A percentile compares a stretch with the other conserved stretches of the same genome.
These are phyloP conservation scores for Micractinium sp. DNA, from an alignment of 139 green algal genomes.

Conservation along the genomic window DNA sequence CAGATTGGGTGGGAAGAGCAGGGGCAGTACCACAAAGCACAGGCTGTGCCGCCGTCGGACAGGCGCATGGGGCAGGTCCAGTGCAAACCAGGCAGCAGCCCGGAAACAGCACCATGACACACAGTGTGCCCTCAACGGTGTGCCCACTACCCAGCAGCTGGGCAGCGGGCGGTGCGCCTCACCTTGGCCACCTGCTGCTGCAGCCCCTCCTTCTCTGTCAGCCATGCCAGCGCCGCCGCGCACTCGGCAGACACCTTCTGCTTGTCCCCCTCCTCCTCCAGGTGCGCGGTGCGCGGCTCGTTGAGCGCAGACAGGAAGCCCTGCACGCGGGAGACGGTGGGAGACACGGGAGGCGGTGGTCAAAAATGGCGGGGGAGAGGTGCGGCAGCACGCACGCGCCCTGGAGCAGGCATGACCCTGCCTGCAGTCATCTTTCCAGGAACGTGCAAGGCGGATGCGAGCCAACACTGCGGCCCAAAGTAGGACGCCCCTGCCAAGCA, in stretches of 20 bases:
- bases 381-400: no score
- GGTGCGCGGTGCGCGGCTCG: conserved; percentile 77
- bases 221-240: conserved; percentile 81
- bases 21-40: no score
- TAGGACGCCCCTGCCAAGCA: conserved; percentile 11
- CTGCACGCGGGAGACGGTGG: neutral
- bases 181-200: conserved; percentile 63
- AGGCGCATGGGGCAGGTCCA: no score
- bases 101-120: no score
- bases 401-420: no score
- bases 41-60: no score
- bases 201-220: conserved; percentile 79
- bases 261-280: conserved; percentile 78
- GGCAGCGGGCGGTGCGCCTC: neutral
- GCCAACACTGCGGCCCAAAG: no score
- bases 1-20: no score
- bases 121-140: no score
- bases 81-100: no score
- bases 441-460: no score
- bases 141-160: neutral
- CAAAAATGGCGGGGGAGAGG: neutral
- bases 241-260: conserved; percentile 81
- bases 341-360: neutral
- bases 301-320: conserved; percentile 66
- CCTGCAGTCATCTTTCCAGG: no score